Conservation (phyloP, 2,329 filamentous ascomycete genomes). For the Fusarium graminum region DNA sequence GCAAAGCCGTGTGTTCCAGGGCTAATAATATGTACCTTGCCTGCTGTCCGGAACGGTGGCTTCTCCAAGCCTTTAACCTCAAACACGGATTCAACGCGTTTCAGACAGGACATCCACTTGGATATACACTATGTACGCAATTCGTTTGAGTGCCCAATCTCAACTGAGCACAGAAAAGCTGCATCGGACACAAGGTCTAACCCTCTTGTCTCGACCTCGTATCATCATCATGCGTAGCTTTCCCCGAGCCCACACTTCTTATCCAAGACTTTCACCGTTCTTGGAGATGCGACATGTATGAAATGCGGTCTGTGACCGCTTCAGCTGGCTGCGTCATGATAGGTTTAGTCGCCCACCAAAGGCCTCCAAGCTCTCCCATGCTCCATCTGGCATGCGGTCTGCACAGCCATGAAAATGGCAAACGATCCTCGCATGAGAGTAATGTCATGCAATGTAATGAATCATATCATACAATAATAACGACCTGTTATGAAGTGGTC, state of each 20-base stretch:
- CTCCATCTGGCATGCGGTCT: slow-evolving; percentile 27
- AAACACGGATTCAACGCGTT: slow-evolving; percentile 28
- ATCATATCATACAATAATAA: slow-evolving; percentile 30
- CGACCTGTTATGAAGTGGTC: slow-evolving; percentile 15
- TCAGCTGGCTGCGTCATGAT: slow-evolving; percentile 14
- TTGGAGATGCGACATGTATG: slow-evolving; percentile 24
- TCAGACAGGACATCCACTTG: slow-evolving; percentile 27
- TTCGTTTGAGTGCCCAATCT: slow-evolving; percentile 27
- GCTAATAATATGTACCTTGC: background rate
- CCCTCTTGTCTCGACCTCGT: slow-evolving; percentile 37
- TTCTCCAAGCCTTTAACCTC: slow-evolving; percentile 24
- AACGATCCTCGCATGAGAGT: slow-evolving; percentile 37
- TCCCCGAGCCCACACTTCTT: slow-evolving; percentile 18
- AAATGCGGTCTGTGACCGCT: slow-evolving; percentile 18
- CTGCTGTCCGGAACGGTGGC: slow-evolving; percentile 7
- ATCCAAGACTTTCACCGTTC: slow-evolving; percentile 21
- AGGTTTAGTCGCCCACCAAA: slow-evolving; percentile 20
- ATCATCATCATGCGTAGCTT: slow-evolving; percentile 22
- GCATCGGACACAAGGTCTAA: slow-evolving; percentile 25
- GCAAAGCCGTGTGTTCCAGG: slow-evolving; percentile 8
- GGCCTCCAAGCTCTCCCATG: slow-evolving; percentile 19
- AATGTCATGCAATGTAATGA: slow-evolving; percentile 20
- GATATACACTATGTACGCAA: slow-evolving; percentile 27
- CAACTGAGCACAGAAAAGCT: slow-evolving; percentile 21
- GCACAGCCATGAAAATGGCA: slow-evolving; percentile 21